phyloP scores from a whole-genome alignment of 202 grass and related monocot genomes.

The Panicum virgatum region DNA sequence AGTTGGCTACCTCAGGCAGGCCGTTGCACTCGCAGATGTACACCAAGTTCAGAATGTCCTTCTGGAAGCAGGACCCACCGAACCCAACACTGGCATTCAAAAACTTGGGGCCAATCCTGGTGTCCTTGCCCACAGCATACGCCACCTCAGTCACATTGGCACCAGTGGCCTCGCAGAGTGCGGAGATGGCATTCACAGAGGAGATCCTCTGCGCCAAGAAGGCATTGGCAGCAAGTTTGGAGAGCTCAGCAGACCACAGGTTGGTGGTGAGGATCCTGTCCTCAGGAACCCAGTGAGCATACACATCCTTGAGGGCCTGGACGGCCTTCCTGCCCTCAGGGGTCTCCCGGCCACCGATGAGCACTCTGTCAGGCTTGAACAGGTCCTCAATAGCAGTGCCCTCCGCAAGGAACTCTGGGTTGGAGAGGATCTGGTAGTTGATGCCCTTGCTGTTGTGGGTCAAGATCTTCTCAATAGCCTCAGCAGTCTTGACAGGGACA shows the following conservation, averaged over 20 bases:
- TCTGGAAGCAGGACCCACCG: conserved; percentile 83
- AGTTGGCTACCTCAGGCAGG: conserved; percentile 80
- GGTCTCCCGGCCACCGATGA: conserved; percentile 86
- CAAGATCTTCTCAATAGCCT: conserved; percentile 83
- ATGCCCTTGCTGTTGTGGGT: conserved; percentile 91
- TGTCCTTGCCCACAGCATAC: conserved; percentile 68
- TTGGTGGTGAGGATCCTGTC: conserved; percentile 86
- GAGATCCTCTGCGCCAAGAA: conserved; percentile 91
- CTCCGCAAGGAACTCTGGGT: conserved; percentile 85
- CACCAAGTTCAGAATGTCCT: conserved; percentile 88
- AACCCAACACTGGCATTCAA: conserved; percentile 80
- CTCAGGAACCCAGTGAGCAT: conserved; percentile 85
- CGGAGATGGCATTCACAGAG: conserved; percentile 82
- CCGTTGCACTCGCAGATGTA: conserved; percentile 96
- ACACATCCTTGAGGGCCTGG: conserved; percentile 65
- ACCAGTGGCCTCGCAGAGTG: conserved; percentile 80
- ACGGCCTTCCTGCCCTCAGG: conserved; percentile 60
- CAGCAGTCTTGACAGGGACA: conserved; percentile 84
- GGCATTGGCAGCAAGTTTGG: conserved; percentile 79
- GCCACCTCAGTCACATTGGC: conserved; percentile 75
- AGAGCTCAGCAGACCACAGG: conserved; percentile 79
- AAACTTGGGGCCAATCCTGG: conserved; percentile 78
- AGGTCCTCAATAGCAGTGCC: conserved; percentile 69
- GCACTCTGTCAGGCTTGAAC: conserved; percentile 71
- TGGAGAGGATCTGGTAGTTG: conserved; percentile 89